Evolutionary conservation across 306 rosid genomes (phyloP).

Genomic region (Gynostemma pentaphyllum): DNA sequence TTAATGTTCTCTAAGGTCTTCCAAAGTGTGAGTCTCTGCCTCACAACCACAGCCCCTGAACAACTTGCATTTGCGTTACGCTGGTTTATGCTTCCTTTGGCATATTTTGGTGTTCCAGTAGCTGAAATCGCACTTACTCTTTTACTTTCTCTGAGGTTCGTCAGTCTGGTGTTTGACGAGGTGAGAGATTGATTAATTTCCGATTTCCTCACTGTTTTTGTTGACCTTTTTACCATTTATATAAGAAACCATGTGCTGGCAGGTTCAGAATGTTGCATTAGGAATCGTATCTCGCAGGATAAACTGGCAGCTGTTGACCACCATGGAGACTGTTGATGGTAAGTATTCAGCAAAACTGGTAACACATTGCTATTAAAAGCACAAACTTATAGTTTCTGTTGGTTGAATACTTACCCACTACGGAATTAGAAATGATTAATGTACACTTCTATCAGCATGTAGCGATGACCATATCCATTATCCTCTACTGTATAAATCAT

Average conservation of each 20-base stretch:
- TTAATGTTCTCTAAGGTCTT: constrained; percentile 63
- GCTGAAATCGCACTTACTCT: constrained; percentile 88
- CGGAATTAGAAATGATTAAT: background rate
- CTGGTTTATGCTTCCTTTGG: constrained; percentile 89
- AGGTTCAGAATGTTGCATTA: constrained; percentile 89
- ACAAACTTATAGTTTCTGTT: background rate
- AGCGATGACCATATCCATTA: background rate
- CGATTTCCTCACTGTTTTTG: background rate
- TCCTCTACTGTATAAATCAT: background rate
- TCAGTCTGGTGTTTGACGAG: constrained; percentile 90
- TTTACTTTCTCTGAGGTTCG: constrained; percentile 77
- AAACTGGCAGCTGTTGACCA: constrained; percentile 71
- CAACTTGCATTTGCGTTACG: constrained; percentile 80
- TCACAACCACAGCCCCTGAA: constrained; percentile 86
- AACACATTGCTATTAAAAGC: background rate
- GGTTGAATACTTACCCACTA: background rate
- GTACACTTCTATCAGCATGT: background rate
- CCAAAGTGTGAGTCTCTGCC: constrained; percentile 98
- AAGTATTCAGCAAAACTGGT: constrained; percentile 15
- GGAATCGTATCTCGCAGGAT: constrained; percentile 87
- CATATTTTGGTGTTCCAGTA: constrained; percentile 68
- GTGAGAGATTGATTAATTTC: constrained; percentile 26
- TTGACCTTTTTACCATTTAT: background rate
- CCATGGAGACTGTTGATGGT: constrained; percentile 71
- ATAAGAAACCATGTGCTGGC: constrained; percentile 19